These are phyloP conservation scores for Lomentospora prolificans DNA, from an alignment of 2,329 filamentous ascomycete genomes.

Conservation along the genomic window DNA sequence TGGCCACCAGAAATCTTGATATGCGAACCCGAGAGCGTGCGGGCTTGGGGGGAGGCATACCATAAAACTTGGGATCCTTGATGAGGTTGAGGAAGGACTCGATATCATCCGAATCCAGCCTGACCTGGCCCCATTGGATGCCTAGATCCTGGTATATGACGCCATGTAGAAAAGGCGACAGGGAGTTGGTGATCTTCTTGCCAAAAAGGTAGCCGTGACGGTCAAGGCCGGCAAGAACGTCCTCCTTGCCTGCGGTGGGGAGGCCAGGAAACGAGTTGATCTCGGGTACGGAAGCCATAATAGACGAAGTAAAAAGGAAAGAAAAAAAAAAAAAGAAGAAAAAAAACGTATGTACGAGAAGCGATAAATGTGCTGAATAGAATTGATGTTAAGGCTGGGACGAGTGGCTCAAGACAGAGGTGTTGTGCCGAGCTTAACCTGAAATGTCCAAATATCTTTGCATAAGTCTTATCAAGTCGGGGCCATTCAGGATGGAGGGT, in stretches of 20 bases:
- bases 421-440: no score
- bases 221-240: conserved; percentile 20
- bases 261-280: not conserved
- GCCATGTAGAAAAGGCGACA: conserved; percentile 45
- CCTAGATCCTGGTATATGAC: conserved; percentile 41
- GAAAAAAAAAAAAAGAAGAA: not conserved
- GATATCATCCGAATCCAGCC: conserved; percentile 43
- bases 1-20: not conserved
- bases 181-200: conserved; percentile 43
- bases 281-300: not conserved
- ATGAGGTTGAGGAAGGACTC: conserved; percentile 39
- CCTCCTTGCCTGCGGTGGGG: conserved; percentile 8
- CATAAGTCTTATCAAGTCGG: no score
- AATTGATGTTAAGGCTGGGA: no score
- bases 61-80: conserved; percentile 50
- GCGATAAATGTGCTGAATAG: no score
- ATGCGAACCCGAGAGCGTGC: no score
- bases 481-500: no score
- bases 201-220: conserved; percentile 48
- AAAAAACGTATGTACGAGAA: no score
- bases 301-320: not conserved
- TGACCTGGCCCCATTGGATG: conserved; percentile 40
- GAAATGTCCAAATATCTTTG: no score
- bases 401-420: no score
- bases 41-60: no score